Evolutionary conservation across 441 rosid genomes (phyloP).

Genomic region (Croton laevigatus): DNA sequence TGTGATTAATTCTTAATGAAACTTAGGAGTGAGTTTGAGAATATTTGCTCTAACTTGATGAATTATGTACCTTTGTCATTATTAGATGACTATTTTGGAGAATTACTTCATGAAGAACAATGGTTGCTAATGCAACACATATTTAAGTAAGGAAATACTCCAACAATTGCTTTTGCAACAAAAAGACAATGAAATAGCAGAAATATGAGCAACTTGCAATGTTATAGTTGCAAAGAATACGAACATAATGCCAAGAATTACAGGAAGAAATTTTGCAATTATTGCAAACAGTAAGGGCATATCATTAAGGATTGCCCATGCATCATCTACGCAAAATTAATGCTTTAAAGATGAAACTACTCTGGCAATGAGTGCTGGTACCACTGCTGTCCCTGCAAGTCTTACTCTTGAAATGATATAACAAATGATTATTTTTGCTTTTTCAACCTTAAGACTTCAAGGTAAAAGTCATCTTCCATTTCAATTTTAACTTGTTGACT

Average conservation of each 20-base stretch:
- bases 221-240: background rate
- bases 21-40: background rate
- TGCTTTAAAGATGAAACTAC: background rate
- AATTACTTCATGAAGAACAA: background rate
- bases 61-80: background rate
- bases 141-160: background rate
- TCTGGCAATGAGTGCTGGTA: too few relatives aligned
- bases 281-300: background rate
- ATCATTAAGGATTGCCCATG: background rate
- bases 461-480: too few relatives aligned
- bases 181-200: background rate
- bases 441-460: background rate
- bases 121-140: background rate
- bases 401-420: conserved; percentile 3
- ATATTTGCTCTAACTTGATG: background rate
- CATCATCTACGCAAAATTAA: background rate
- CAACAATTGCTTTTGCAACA: background rate
- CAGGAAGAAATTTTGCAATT: background rate
- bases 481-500: background rate
- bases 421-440: background rate
- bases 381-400: too few relatives aligned
- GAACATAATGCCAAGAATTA: too few relatives aligned
- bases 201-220: background rate
- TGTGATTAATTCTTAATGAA: background rate
- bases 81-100: background rate